These are phyloP conservation scores for Trichophyton schoenleinii DNA, from an alignment of 2,329 filamentous ascomycete species.

Conservation along the genomic window DNA sequence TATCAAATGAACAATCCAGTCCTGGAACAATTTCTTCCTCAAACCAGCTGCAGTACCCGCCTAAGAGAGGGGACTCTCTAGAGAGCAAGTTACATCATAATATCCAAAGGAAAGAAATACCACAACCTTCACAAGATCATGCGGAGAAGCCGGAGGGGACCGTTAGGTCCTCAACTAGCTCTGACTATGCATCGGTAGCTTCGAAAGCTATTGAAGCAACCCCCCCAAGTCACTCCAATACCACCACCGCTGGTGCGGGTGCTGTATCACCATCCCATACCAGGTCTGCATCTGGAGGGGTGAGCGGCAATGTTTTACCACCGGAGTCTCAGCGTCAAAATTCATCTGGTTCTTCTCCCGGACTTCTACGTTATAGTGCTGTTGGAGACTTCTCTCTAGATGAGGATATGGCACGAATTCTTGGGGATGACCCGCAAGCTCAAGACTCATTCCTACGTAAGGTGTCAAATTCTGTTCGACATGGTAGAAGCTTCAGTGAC, in stretches of 20 bases:
- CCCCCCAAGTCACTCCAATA: slow-evolving; percentile 2
- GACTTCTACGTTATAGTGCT: slow-evolving; percentile 58
- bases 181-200: background rate
- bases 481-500: slow-evolving; percentile 78
- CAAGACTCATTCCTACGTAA: slow-evolving; percentile 71
- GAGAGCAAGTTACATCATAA: slow-evolving; percentile 37
- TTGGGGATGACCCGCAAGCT: slow-evolving; percentile 52
- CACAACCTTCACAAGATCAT: slow-evolving; percentile 16
- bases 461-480: slow-evolving; percentile 86
- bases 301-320: background rate
- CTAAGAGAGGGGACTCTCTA: slow-evolving; percentile 50
- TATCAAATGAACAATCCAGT: background rate
- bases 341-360: slow-evolving; percentile 48
- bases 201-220: slow-evolving; percentile 6
- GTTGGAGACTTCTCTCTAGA: slow-evolving; percentile 88
- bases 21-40: slow-evolving; percentile 5
- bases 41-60: slow-evolving; percentile 27
- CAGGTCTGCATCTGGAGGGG: slow-evolving; percentile 7
- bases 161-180: slow-evolving; percentile 1
- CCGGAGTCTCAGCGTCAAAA: slow-evolving; percentile 14
- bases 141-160: slow-evolving; percentile 11
- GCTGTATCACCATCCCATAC: slow-evolving; percentile 4
- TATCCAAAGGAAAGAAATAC: slow-evolving; percentile 54
- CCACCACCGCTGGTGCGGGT: background rate
- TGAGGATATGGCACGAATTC: slow-evolving; percentile 83